phyloP scores from a whole-genome alignment of 2,329 filamentous ascomycete genomes.

The Trematosphaeria pertusa region DNA sequence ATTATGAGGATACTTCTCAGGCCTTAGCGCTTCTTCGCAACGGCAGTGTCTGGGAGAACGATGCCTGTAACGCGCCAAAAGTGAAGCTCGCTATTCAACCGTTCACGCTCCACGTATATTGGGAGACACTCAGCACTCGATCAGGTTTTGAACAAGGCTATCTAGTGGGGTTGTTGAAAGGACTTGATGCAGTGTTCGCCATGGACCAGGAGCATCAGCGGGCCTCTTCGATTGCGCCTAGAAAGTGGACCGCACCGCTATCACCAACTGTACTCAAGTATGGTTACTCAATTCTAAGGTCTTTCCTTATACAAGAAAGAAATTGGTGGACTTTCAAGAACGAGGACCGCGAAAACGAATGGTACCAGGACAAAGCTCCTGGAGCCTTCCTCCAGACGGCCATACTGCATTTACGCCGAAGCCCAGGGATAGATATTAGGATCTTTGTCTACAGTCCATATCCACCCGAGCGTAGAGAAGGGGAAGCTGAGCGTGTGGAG shows the following conservation, averaged over 20 bases:
- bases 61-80: constrained; percentile 4
- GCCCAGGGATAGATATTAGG: constrained; percentile 1
- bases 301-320: constrained; percentile 1
- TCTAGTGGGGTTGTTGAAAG: constrained; percentile 5
- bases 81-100: constrained; percentile 1
- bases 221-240: constrained; percentile 4
- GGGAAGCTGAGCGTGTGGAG: not conserved
- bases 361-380: not conserved
- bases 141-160: not conserved
- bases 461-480: not conserved
- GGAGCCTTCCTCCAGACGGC: constrained; percentile 4
- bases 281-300: constrained; percentile 1
- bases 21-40: constrained; percentile 10
- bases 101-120: not conserved
- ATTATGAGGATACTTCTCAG: constrained; percentile 1
- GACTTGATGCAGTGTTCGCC: constrained; percentile 5
- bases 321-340: constrained; percentile 1
- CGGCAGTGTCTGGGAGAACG: constrained; percentile 7
- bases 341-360: not conserved
- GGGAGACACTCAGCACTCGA: not conserved
- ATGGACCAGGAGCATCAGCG: constrained; percentile 9
- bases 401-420: constrained; percentile 8
- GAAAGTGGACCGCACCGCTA: constrained; percentile 8
- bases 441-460: constrained; percentile 1
- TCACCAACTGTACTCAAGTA: not conserved